Conservation (phyloP, 495 filamentous ascomycete species). For the Neurospora sp. region DNA sequence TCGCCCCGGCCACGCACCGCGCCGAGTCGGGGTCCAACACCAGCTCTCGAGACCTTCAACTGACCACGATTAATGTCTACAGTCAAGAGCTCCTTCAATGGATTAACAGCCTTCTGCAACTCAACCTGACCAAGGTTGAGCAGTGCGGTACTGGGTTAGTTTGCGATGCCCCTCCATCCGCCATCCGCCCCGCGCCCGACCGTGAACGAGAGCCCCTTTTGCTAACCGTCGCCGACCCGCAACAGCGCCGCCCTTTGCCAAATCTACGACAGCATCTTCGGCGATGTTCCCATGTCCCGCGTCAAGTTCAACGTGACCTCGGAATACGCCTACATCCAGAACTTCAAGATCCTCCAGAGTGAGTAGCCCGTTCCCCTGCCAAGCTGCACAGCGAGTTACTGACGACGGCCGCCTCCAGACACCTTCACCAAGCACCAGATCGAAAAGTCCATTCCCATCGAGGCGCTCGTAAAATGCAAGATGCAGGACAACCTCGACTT, state of each 20-base stretch:
- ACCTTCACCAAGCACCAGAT: constrained; percentile 75
- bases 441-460: constrained; percentile 79
- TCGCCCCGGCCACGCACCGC: not conserved
- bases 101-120: constrained; percentile 93
- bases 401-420: not conserved
- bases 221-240: not conserved
- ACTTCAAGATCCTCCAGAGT: constrained; percentile 97
- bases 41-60: constrained; percentile 1
- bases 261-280: constrained; percentile 93
- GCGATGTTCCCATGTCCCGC: constrained; percentile 89
- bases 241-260: constrained; percentile 89
- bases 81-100: constrained; percentile 96
- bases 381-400: not conserved
- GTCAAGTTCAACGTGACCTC: constrained; percentile 97
- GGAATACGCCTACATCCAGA: constrained; percentile 95
- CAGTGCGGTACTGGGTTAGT: constrained; percentile 97
- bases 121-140: constrained; percentile 97
- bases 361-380: constrained; percentile 24
- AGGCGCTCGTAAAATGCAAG: constrained; percentile 88
- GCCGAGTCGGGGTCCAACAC: not conserved
- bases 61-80: constrained; percentile 3
- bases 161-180: constrained; percentile 18
- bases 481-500: constrained; percentile 99
- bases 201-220: constrained; percentile 1
- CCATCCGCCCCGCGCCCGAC: constrained; percentile 23